Conservation (phyloP, 1,284 basidiomycete genomes). For the Apiotrichum siamense region DNA sequence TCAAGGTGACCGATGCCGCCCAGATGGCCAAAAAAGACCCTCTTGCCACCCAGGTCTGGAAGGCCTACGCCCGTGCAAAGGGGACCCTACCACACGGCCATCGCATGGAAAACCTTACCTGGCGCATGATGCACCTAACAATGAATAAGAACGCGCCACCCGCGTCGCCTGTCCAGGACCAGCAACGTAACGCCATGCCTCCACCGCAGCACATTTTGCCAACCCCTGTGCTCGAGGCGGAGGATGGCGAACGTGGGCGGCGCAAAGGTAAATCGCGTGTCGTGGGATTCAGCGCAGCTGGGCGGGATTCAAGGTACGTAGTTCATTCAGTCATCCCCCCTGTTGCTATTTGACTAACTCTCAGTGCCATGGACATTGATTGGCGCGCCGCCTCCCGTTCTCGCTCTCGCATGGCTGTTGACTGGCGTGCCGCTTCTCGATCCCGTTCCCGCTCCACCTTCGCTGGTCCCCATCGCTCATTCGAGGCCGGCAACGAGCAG, state of each 20-base stretch:
- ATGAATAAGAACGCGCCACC: conserved; percentile 55
- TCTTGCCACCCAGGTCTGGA: conserved; percentile 92
- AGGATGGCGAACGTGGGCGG: conserved; percentile 50
- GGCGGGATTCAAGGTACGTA: conserved; percentile 23
- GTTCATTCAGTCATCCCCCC: conserved; percentile 1
- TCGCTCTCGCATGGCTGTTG: conserved; percentile 73
- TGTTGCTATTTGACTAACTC: conserved; percentile 6
- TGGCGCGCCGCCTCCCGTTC: conserved; percentile 90
- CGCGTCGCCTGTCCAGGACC: too few relatives aligned
- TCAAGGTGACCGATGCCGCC: conserved; percentile 22
- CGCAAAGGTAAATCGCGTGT: conserved; percentile 49
- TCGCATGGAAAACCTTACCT: conserved; percentile 94
- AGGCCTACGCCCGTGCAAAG: conserved; percentile 87
- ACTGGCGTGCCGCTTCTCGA: conserved; percentile 50
- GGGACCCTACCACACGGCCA: conserved; percentile 82
- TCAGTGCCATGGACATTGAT: conserved; percentile 63
- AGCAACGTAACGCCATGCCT: conserved; percentile 3
- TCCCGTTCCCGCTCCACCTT: conserved; percentile 46
- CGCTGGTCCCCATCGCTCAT: conserved; percentile 16
- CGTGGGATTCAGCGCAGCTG: conserved; percentile 47
- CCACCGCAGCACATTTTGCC: neutral
- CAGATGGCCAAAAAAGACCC: conserved; percentile 63
- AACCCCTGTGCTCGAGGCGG: neutral
- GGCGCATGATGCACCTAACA: conserved; percentile 96
- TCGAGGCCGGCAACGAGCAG: conserved; percentile 39